Conservation (phyloP, 2,329 filamentous ascomycete genomes). For the Incumbomyces lentus region DNA sequence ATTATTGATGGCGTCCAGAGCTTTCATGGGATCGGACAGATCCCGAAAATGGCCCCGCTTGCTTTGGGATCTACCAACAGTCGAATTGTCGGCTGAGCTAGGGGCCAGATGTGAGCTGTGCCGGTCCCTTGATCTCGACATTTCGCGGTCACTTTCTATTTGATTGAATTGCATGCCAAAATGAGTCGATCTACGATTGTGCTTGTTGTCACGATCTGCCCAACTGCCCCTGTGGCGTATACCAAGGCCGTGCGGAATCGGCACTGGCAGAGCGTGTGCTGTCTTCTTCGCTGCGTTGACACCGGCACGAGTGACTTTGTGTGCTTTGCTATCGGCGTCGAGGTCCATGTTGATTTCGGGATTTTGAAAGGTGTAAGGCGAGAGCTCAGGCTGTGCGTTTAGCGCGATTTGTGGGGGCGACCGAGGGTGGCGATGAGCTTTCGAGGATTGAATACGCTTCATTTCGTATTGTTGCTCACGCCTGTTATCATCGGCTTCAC, state of each 20-base stretch:
- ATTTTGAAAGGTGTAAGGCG: conserved; percentile 19
- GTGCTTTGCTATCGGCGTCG: conserved; percentile 15
- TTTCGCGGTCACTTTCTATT: neutral
- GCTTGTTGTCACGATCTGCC: conserved; percentile 30
- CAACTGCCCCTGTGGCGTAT: conserved; percentile 22
- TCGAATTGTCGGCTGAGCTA: too few relatives aligned
- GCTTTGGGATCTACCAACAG: neutral
- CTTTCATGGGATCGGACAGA: conserved; percentile 11
- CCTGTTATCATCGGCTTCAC: conserved; percentile 29
- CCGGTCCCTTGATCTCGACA: neutral
- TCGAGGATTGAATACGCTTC: conserved; percentile 25
- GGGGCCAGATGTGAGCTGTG: conserved; percentile 1
- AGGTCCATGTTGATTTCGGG: conserved; percentile 20
- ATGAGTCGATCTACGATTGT: conserved; percentile 31
- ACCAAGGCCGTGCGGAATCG: conserved; percentile 9
- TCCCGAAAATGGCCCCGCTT: conserved; percentile 2
- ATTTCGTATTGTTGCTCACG: conserved; percentile 41
- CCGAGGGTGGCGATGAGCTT: neutral
- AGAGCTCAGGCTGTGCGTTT: conserved; percentile 11
- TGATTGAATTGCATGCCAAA: conserved; percentile 26
- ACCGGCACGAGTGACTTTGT: conserved; percentile 13
- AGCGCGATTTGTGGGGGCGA: neutral
- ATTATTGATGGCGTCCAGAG: conserved; percentile 19
- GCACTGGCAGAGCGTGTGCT: conserved; percentile 14
- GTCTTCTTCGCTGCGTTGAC: conserved; percentile 13